Evolutionary conservation across 805 yeast genomes (phyloP), one percentile per base, ranked within the genome.

Genomic region (Sugiyamaella boreocaroliniensis): DNA sequence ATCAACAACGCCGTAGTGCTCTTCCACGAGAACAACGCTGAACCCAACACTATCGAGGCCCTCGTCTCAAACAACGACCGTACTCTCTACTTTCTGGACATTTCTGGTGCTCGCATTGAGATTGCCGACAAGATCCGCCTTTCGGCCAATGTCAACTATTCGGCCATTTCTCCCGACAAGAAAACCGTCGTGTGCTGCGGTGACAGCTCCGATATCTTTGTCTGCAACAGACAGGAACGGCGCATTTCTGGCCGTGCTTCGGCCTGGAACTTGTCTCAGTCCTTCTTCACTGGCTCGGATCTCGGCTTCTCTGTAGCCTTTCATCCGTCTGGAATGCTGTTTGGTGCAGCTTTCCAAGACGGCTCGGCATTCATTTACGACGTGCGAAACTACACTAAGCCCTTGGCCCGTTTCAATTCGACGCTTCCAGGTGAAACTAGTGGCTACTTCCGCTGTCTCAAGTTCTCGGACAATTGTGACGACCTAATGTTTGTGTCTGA

Each of bases 1-100:
- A 89, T 90, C 61, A 89, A 89, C 67, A 89, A 89, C 67, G 80
- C 87, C 47, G 95, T 89, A 42, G 56, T 60, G 10, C 54, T 69
- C 40, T 67, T 58, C 29, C 55, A 66, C 12, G 64, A 78, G 3
- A 45, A 58, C 26, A 22, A 22, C 20, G 65, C 71, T 10, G 73
- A 74, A 43, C 6, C 34, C 37, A 42, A 48, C 16, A 41, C 40
- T 26, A 83, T 76, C 63, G 72, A 74, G 45, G 78, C 90, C 0
- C 77, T 80, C 55, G 79, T 87, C 19, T 89, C 97, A 68, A 90
- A 89, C 66, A 90, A 90, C 66, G 98, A 90, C 66, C 78, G 81
- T 43, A 73, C 78, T 50, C 70, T 89, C 48, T 88, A 89, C 63
- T 71, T 76, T 49, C 75, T 87, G 51, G 84, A 83, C 58, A 73